Evolutionary conservation across 768 basidiomycete genomes (phyloP).

Genomic region (Amanita pallidorosea): DNA sequence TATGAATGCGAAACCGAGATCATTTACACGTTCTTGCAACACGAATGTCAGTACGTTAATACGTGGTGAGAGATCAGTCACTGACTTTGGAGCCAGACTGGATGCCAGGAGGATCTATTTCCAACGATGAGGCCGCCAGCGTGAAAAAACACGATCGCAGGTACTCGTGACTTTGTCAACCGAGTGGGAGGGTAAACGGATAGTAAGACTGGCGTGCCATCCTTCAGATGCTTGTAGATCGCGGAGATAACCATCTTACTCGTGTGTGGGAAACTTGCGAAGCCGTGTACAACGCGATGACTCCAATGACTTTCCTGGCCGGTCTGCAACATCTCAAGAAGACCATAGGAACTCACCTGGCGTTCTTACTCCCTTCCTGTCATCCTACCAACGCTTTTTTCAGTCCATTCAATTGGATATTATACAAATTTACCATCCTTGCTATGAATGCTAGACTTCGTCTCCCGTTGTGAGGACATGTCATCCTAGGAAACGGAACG

Average conservation of each 20-base stretch:
- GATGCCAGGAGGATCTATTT: slow-evolving; percentile 51
- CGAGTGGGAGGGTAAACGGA: slow-evolving; percentile 3
- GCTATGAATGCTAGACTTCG: no score
- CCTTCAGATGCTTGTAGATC: not conserved
- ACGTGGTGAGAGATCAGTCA: not conserved
- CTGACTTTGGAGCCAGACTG: slow-evolving; percentile 51
- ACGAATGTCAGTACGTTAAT: not conserved
- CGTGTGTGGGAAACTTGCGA: no score
- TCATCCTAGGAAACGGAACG: no score
- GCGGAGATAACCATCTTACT: not conserved
- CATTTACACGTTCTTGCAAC: slow-evolving; percentile 32
- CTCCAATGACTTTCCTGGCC: no score
- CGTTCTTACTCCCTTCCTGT: no score
- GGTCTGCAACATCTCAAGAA: no score
- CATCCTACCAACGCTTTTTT: no score
- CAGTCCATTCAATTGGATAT: no score
- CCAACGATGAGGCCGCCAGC: slow-evolving; percentile 55
- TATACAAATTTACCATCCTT: no score
- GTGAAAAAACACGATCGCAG: slow-evolving; percentile 33
- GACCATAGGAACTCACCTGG: no score
- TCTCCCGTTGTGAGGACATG: no score
- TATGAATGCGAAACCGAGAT: slow-evolving; percentile 44
- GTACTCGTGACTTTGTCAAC: slow-evolving; percentile 7
- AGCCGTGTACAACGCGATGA: no score
- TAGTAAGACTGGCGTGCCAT: not conserved